Conservation (phyloP, 805 yeast species). For the Metschnikowia lunata region DNA sequence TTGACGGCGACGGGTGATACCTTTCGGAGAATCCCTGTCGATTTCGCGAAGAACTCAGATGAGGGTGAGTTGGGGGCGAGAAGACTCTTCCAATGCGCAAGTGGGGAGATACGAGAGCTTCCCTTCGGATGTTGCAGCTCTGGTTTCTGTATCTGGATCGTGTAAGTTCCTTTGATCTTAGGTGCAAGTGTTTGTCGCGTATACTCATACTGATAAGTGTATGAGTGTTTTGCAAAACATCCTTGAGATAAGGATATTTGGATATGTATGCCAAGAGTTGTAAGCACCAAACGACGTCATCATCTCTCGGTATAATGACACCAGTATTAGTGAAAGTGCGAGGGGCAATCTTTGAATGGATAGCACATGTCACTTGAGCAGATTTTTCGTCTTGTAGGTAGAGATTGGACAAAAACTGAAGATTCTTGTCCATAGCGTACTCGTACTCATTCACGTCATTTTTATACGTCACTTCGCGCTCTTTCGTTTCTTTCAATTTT, state of each 20-base stretch:
- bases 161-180: conserved; percentile 34
- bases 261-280: conserved; percentile 91
- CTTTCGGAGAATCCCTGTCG: conserved; percentile 17
- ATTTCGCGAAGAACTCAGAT: conserved; percentile 2
- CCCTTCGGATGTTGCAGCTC: conserved; percentile 15
- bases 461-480: conserved; percentile 28
- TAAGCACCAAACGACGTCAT: conserved; percentile 90
- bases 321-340: conserved; percentile 52
- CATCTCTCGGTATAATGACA: conserved; percentile 81
- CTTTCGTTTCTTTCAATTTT: conserved; percentile 36
- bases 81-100: conserved; percentile 23
- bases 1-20: conserved; percentile 33
- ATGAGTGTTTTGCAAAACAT: conserved; percentile 68
- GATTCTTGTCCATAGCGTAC: conserved; percentile 39
- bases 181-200: conserved; percentile 36
- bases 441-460: conserved; percentile 26
- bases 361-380: conserved; percentile 22
- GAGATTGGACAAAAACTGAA: conserved; percentile 38
- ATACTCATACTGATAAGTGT: conserved; percentile 62
- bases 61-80: conserved; percentile 11
- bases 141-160: conserved; percentile 29
- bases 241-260: conserved; percentile 78
- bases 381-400: conserved; percentile 32
- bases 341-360: conserved; percentile 30
- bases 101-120: conserved; percentile 25